These are phyloP conservation scores for Pyrenochaeta sp. DNA, from an alignment of 2,329 filamentous ascomycete genomes.

Conservation along the genomic window DNA sequence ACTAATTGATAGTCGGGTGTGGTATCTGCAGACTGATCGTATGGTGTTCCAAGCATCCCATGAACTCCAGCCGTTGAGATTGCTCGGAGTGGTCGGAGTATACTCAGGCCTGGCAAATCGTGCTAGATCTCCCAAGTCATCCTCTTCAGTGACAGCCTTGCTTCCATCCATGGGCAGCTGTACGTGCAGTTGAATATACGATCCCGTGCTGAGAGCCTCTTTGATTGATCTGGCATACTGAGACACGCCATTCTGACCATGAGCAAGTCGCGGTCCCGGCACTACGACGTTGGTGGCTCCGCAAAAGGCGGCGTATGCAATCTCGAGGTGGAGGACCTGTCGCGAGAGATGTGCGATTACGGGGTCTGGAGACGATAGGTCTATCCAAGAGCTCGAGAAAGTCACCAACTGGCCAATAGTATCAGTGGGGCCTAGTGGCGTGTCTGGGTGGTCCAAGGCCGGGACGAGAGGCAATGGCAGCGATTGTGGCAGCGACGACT, in stretches of 20 bases:
- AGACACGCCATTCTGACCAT: slow-evolving; percentile 63
- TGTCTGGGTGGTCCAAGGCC: slow-evolving; percentile 81
- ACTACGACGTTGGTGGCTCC: slow-evolving; percentile 85
- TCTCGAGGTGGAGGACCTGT: slow-evolving; percentile 87
- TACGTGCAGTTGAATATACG: slow-evolving; percentile 80
- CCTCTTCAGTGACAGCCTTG: slow-evolving; percentile 64
- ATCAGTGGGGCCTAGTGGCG: slow-evolving; percentile 72
- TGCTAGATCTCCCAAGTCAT: slow-evolving; percentile 62
- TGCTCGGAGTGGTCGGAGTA: slow-evolving; percentile 38
- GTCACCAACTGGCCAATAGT: slow-evolving; percentile 77
- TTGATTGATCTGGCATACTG: slow-evolving; percentile 86
- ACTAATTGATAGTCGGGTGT: slow-evolving; percentile 82
- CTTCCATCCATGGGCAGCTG: slow-evolving; percentile 85
- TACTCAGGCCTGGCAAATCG: slow-evolving; percentile 52
- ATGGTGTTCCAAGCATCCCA: slow-evolving; percentile 97
- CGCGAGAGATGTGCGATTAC: slow-evolving; percentile 85
- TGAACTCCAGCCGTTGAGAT: slow-evolving; percentile 73
- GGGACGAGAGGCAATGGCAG: slow-evolving; percentile 58
- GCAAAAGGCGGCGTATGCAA: slow-evolving; percentile 95
- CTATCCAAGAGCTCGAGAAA: slow-evolving; percentile 90
- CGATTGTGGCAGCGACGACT: slow-evolving; percentile 51
- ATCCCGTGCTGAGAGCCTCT: slow-evolving; percentile 77
- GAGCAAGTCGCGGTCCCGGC: slow-evolving; percentile 74
- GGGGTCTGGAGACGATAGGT: slow-evolving; percentile 82
- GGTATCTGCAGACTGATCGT: slow-evolving; percentile 85